Percentiles rank a stretch among this genome's conserved stretches.
These are phyloP conservation scores for Theileria sp. DNA, from an alignment of 169 alveolate species.

Conservation along the genomic window DNA sequence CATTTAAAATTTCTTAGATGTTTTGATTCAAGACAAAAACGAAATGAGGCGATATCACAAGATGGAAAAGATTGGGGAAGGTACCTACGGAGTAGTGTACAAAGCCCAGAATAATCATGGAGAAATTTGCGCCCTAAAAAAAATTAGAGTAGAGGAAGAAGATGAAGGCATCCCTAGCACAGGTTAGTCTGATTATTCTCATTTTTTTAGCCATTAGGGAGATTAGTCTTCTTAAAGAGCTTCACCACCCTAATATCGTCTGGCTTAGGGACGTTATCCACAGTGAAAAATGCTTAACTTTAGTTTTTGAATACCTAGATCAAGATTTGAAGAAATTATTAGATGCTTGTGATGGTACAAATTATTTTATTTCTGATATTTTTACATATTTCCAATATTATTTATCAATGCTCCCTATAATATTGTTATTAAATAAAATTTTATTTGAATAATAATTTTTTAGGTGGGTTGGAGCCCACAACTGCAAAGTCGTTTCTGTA, in stretches of 20 bases:
- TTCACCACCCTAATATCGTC: constrained; percentile 98
- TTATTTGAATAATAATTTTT: neutral
- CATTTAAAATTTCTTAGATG: neutral
- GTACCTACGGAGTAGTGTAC: constrained; percentile 98
- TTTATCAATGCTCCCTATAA: neutral
- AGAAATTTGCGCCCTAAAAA: constrained; percentile 93
- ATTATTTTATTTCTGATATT: neutral
- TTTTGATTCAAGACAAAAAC: neutral
- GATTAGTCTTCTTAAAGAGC: constrained; percentile 93
- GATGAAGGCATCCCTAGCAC: constrained; percentile 97
- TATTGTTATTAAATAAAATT: neutral
- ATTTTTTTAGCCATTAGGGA: constrained; percentile 94
- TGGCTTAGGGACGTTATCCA: constrained; percentile 97
- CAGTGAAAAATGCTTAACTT: constrained; percentile 93
- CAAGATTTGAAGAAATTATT: constrained; percentile 95
- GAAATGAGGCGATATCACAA: constrained; percentile 90
- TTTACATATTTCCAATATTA: neutral
- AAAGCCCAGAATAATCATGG: constrained; percentile 88
- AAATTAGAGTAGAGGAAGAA: constrained; percentile 96
- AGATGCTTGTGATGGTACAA: constrained; percentile 86
- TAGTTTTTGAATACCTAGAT: constrained; percentile 97
- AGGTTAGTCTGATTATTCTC: constrained; percentile 66
- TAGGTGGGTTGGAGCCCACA: constrained; percentile 84
- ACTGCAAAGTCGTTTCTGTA: constrained; percentile 90
- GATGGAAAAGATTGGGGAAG: constrained; percentile 97